phyloP scores from a whole-genome alignment of 768 basidiomycete species.

The Calvatia gigantea region DNA sequence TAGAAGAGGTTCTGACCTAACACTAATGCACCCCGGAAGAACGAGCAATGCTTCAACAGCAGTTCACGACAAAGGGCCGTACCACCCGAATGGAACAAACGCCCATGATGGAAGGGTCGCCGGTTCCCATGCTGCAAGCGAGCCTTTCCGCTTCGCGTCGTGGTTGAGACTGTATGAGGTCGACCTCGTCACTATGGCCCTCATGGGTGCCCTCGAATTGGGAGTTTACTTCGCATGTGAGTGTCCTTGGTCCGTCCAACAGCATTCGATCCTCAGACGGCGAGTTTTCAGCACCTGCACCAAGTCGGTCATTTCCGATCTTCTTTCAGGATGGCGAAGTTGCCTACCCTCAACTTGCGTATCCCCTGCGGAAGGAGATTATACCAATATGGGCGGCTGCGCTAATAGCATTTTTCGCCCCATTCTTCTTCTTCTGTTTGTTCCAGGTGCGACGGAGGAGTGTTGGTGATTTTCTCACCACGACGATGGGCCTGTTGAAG shows the following conservation, averaged over 20 bases:
- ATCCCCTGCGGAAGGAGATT: slow-evolving; percentile 47
- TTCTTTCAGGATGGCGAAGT: slow-evolving; percentile 44
- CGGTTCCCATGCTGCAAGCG: slow-evolving; percentile 11
- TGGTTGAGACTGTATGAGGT: slow-evolving; percentile 48
- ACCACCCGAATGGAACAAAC: slow-evolving; percentile 1
- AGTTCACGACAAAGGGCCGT: background rate
- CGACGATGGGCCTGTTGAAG: slow-evolving; percentile 52
- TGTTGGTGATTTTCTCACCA: slow-evolving; percentile 42
- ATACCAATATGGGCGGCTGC: slow-evolving; percentile 53
- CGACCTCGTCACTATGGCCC: slow-evolving; percentile 52
- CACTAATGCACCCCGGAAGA: background rate
- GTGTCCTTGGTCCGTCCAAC: slow-evolving; percentile 7
- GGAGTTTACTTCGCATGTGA: slow-evolving; percentile 50
- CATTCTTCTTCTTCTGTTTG: slow-evolving; percentile 52
- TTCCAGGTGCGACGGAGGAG: slow-evolving; percentile 50
- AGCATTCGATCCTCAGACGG: background rate
- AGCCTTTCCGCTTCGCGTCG: slow-evolving; percentile 28
- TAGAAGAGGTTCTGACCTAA: too few species aligned
- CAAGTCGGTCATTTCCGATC: slow-evolving; percentile 39
- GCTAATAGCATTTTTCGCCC: slow-evolving; percentile 49
- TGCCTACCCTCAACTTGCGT: slow-evolving; percentile 51
- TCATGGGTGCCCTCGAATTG: slow-evolving; percentile 52
- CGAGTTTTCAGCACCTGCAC: slow-evolving; percentile 33
- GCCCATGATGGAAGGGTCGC: slow-evolving; percentile 6
- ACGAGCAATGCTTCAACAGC: background rate